Conservation (phyloP, 495 filamentous ascomycete genomes). For the Extremus antarcticus region DNA sequence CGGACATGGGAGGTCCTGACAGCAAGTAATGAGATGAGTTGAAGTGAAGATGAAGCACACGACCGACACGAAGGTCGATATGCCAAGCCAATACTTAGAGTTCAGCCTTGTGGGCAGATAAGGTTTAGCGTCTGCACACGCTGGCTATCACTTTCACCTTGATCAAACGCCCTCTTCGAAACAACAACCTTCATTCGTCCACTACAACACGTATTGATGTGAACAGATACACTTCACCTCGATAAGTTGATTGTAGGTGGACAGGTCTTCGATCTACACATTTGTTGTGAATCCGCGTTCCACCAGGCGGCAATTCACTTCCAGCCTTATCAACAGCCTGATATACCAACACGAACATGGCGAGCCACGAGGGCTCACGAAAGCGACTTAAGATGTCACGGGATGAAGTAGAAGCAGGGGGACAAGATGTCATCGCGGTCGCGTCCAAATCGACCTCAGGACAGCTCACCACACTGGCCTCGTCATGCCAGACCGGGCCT, state of each 20-base stretch:
- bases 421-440: not conserved
- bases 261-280: too few relatives aligned
- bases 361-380: slow-evolving; percentile 1
- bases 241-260: too few relatives aligned
- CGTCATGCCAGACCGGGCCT: not conserved
- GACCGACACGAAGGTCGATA: too few relatives aligned
- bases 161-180: too few relatives aligned
- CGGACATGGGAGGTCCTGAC: not conserved
- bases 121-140: not conserved
- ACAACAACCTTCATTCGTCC: too few relatives aligned
- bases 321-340: not conserved
- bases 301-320: not conserved
- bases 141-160: too few relatives aligned
- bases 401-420: not conserved
- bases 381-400: slow-evolving; percentile 2
- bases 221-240: too few relatives aligned
- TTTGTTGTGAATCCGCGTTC: not conserved
- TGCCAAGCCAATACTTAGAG: too few relatives aligned
- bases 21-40: not conserved
- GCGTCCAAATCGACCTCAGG: not conserved
- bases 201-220: too few relatives aligned
- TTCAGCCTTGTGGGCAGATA: too few relatives aligned
- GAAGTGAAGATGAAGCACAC: too few relatives aligned
- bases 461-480: not conserved
- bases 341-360: not conserved